Evolutionary conservation across 208 protist species (phyloP), one percentile per base, ranked within the genome.

Genomic region (Trypanosoma scelopori): DNA sequence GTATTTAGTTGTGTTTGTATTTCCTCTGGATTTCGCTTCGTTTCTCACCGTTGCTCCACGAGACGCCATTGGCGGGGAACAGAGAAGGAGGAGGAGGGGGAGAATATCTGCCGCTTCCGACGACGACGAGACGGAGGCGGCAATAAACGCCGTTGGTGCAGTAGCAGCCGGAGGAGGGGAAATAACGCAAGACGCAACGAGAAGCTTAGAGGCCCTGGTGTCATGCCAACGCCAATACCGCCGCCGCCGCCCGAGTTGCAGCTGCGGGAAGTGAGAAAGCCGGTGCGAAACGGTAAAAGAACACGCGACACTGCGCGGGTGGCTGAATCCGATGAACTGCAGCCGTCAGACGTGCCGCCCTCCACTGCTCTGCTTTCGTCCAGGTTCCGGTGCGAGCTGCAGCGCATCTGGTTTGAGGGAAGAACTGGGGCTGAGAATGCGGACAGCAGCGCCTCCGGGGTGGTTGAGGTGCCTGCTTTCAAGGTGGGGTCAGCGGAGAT

Each of bases 401-500:
- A 67, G n/a, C 3, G 18, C 1, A 56, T 73, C 15, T 89, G 84
- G 81, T 18, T 27, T 23, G 42, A 55, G 11, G 45, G 42, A 32
- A 49, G 43, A 41, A 51, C 15, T 1, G 22, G 0, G 22, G n/a
- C 5, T 15, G 23, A 25, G 1, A 22, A 32, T 32, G 25, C 6
- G 22, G 32, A 58, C 32, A 35, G 37, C 20, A 52, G 15, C n/a
- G 25, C 9, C 4, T 25, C 32, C 12, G 50, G 47, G 18, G 58
- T 13, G n/a, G 48, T 69, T 30, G 48, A 74, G 1, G 65, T 92
- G 12, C 87, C 87, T 12, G 28, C 69, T 25, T 87, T 85, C 69
- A 90, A 89, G 55, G 89, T 94, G 6, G 89, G 89, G n/a, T 85
- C 84, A 11, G 51, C 83, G 37, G 89, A 94, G 60, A 91, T 94